phyloP scores from a whole-genome alignment of 2,329 filamentous ascomycete genomes.

The Setomelanomma holmii region DNA sequence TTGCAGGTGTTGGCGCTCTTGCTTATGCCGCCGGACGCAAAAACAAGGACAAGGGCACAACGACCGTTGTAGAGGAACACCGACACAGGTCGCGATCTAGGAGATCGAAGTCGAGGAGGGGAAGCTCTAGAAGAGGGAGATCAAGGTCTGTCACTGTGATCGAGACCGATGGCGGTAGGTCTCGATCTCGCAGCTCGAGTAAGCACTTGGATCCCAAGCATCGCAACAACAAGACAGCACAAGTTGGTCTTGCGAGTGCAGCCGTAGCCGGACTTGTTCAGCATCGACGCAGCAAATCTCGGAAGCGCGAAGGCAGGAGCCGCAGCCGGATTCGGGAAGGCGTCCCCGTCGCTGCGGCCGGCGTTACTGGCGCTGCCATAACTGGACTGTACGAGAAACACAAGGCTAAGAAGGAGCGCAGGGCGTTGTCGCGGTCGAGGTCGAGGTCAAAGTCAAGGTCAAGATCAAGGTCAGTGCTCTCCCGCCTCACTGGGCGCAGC shows the following conservation, averaged over 20 bases:
- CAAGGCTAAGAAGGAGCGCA: slow-evolving; percentile 65
- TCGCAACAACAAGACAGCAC: slow-evolving; percentile 65
- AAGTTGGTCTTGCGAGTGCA: slow-evolving; percentile 68
- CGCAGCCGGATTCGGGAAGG: slow-evolving; percentile 64
- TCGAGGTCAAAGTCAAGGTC: slow-evolving; percentile 45
- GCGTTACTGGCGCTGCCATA: slow-evolving; percentile 66
- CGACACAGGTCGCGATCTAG: slow-evolving; percentile 56
- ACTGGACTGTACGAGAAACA: slow-evolving; percentile 69
- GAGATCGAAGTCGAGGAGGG: slow-evolving; percentile 20
- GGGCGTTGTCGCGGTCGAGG: slow-evolving; percentile 52
- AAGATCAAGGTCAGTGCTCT: slow-evolving; percentile 56
- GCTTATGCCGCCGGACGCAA: slow-evolving; percentile 60
- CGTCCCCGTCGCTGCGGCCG: slow-evolving; percentile 67
- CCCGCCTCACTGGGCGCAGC: slow-evolving; percentile 45
- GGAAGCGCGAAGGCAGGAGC: slow-evolving; percentile 60
- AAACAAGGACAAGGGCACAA: slow-evolving; percentile 54
- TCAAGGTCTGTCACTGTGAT: slow-evolving; percentile 48
- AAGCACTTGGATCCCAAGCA: slow-evolving; percentile 56
- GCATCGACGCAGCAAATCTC: slow-evolving; percentile 64
- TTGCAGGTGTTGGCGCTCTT: slow-evolving; percentile 66
- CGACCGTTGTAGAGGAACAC: slow-evolving; percentile 54
- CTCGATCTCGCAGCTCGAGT: slow-evolving; percentile 53
- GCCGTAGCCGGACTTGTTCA: slow-evolving; percentile 68
- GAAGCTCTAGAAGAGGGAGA: slow-evolving; percentile 22
- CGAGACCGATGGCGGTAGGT: slow-evolving; percentile 32